phyloP scores from a whole-genome alignment of 2,329 filamentous ascomycete species.

The Beauveria pseudobassiana region DNA sequence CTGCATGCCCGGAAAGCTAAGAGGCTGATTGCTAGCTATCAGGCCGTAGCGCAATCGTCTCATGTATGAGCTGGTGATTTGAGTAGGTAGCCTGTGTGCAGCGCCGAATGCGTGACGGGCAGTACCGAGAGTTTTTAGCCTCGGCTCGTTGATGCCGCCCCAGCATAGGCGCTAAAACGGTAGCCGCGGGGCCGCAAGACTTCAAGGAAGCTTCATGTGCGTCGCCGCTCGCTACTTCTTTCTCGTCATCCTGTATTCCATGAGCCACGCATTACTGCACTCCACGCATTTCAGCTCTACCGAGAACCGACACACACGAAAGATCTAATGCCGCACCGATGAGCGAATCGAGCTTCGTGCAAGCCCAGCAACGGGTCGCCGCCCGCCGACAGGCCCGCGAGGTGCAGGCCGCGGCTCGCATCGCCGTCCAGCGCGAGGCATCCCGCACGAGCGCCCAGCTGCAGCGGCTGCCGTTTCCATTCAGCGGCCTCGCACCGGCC shows the following conservation, averaged over 20 bases:
- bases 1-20: background rate
- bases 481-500: constrained; percentile 49
- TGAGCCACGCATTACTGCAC: background rate
- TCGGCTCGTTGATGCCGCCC: constrained; percentile 7
- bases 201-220: constrained; percentile 3
- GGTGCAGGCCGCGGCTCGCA: constrained; percentile 51
- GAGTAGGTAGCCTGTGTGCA: background rate
- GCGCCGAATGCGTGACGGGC: background rate
- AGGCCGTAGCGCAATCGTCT: background rate
- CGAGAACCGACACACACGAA: background rate
- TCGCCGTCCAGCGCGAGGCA: constrained; percentile 42
- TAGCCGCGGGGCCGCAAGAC: constrained; percentile 2
- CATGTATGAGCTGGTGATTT: background rate
- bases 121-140: constrained; percentile 4
- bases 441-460: constrained; percentile 48
- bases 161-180: constrained; percentile 6
- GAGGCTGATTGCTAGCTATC: background rate
- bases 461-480: constrained; percentile 52
- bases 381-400: constrained; percentile 74
- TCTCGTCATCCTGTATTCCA: background rate
- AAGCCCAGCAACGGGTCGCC: constrained; percentile 79
- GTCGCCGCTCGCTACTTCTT: background rate
- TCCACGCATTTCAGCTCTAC: background rate
- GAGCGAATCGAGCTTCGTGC: constrained; percentile 65
- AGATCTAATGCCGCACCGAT: constrained; percentile 25